Percentiles rank a stretch among this genome's conserved stretches.
phyloP scores from a whole-genome alignment of 2,329 filamentous ascomycete genomes.

The Aschersonia sp. region DNA sequence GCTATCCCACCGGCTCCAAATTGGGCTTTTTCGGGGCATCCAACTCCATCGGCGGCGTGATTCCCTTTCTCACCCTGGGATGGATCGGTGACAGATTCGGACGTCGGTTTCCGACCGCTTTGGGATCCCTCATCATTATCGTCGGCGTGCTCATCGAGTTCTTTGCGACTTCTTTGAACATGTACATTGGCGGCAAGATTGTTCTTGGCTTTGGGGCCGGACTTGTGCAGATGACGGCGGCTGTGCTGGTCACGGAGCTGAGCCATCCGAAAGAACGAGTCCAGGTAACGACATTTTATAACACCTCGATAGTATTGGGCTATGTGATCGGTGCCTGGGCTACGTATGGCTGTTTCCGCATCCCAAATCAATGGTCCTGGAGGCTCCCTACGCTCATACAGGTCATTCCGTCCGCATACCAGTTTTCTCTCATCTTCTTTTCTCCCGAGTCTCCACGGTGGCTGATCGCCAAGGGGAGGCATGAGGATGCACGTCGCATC shows the following conservation, averaged over 20 bases:
- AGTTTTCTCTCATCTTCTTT: constrained; percentile 30
- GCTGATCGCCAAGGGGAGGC: constrained; percentile 35
- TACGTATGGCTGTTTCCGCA: constrained; percentile 17
- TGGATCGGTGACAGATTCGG: constrained; percentile 21
- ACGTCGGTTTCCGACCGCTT: constrained; percentile 17
- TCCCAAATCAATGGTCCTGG: constrained; percentile 28
- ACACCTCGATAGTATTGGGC: constrained; percentile 24
- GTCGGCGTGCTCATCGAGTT: constrained; percentile 20
- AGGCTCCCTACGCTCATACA: constrained; percentile 38
- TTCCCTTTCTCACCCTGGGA: constrained; percentile 19
- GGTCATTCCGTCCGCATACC: constrained; percentile 24
- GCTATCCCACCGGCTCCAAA: constrained; percentile 20
- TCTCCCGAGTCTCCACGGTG: constrained; percentile 47
- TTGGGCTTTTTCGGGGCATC: constrained; percentile 24
- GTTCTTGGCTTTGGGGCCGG: constrained; percentile 21
- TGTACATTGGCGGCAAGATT: constrained; percentile 24
- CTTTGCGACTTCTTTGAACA: constrained; percentile 18
- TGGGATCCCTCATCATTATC: constrained; percentile 24
- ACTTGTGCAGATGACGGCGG: constrained; percentile 25
- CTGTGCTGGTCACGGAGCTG: constrained; percentile 27
- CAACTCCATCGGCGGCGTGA: constrained; percentile 23
- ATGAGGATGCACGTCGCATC: constrained; percentile 33
- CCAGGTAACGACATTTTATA: constrained; percentile 22
- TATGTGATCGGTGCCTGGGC: constrained; percentile 23
- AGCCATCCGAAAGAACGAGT: constrained; percentile 25